phyloP scores from a whole-genome alignment of 352 stramenopile genomes.

The Phytophthora citrophthora region DNA sequence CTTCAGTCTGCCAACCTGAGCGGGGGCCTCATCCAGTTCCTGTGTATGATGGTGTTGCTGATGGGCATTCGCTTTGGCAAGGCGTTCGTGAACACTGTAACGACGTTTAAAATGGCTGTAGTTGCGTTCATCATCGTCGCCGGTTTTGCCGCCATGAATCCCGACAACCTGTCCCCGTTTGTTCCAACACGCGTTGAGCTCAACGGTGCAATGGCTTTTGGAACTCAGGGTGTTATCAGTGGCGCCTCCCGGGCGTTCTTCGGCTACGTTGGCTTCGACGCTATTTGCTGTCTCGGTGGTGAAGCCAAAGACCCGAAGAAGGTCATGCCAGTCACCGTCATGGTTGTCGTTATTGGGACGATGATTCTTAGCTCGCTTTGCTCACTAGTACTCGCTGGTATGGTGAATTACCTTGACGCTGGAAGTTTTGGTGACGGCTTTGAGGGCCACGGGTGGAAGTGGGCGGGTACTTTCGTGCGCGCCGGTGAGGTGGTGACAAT shows the following conservation, averaged over 20 bases:
- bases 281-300: slow-evolving; percentile 90
- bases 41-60: slow-evolving; percentile 72
- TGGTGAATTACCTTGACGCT: slow-evolving; percentile 60
- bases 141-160: slow-evolving; percentile 79
- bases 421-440: slow-evolving; percentile 61
- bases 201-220: slow-evolving; percentile 41
- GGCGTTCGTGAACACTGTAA: slow-evolving; percentile 86
- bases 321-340: slow-evolving; percentile 82
- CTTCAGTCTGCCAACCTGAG: slow-evolving; percentile 54
- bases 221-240: slow-evolving; percentile 73
- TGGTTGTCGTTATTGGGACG: slow-evolving; percentile 78
- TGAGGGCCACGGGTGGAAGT: slow-evolving; percentile 47
- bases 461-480: slow-evolving; percentile 57
- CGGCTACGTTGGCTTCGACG: slow-evolving; percentile 95
- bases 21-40: slow-evolving; percentile 62
- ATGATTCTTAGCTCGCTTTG: slow-evolving; percentile 72
- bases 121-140: slow-evolving; percentile 91
- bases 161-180: slow-evolving; percentile 88
- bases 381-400: slow-evolving; percentile 87
- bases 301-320: slow-evolving; percentile 78
- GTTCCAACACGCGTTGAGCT: slow-evolving; percentile 47
- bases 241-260: slow-evolving; percentile 92
- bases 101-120: slow-evolving; percentile 71
- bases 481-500: slow-evolving; percentile 85
- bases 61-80: slow-evolving; percentile 89